These are phyloP conservation scores for Ceratocystis papillata DNA, from an alignment of 2,329 filamentous ascomycete species.

Conservation along the genomic window DNA sequence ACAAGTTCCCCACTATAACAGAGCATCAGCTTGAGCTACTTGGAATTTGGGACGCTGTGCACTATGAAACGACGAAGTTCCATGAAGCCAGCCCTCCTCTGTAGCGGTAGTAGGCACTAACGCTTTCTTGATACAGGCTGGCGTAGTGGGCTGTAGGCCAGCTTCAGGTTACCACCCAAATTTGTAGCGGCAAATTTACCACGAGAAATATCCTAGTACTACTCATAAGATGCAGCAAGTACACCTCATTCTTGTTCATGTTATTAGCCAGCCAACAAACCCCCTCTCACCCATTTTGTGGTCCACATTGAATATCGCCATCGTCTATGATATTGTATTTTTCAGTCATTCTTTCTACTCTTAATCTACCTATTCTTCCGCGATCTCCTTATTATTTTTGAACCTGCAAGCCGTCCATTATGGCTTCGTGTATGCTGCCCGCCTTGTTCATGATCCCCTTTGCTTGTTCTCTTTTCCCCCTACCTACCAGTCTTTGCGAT, in stretches of 20 bases:
- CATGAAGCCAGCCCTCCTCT: no score
- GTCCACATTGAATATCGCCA: background rate
- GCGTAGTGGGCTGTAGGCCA: no score
- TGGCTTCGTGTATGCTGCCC: slow-evolving; percentile 25
- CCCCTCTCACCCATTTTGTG: background rate
- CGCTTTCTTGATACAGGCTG: no score
- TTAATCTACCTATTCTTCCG: background rate
- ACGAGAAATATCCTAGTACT: no score
- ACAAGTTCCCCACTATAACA: background rate
- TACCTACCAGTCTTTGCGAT: slow-evolving; percentile 11
- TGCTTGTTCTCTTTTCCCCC: background rate
- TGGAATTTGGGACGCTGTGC: no score
- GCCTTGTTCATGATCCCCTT: background rate
- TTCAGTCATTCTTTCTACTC: background rate
- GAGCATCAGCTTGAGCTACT: background rate
- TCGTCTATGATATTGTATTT: background rate
- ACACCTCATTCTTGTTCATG: background rate
- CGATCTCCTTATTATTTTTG: background rate
- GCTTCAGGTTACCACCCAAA: no score
- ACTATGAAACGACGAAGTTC: no score
- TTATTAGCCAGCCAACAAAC: background rate
- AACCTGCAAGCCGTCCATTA: slow-evolving; percentile 1
- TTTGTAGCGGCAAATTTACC: no score
- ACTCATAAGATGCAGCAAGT: background rate
- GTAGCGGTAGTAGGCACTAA: no score